Evolutionary conservation across 768 basidiomycete species (phyloP).

Genomic region (Coprinopsis strossmayeri): DNA sequence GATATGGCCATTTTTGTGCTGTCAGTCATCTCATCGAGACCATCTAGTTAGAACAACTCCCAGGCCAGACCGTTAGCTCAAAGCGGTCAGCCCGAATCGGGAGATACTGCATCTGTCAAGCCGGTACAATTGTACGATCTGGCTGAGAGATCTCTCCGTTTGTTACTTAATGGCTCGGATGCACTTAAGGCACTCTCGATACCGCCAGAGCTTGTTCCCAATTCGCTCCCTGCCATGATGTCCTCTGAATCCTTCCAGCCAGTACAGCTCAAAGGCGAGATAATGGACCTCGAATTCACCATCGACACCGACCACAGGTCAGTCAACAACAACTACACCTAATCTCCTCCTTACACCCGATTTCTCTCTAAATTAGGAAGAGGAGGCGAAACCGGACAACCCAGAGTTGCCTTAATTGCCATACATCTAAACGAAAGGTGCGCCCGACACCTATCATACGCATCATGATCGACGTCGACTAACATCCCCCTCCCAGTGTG

Average conservation of each 20-base stretch:
- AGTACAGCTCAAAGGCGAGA: conserved; percentile 66
- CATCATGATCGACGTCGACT: conserved; percentile 12
- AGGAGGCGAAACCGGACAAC: conserved; percentile 89
- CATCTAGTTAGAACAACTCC: conserved; percentile 12
- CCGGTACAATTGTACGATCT: conserved; percentile 39
- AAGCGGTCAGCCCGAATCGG: conserved; percentile 21
- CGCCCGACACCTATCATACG: conserved; percentile 2
- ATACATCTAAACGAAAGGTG: conserved; percentile 92
- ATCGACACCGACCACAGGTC: conserved; percentile 65
- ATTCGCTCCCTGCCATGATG: conserved; percentile 46
- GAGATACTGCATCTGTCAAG: conserved; percentile 31
- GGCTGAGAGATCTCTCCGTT: conserved; percentile 25
- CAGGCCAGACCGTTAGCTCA: conserved; percentile 12
- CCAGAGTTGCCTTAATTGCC: conserved; percentile 84
- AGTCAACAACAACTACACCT: conserved; percentile 35
- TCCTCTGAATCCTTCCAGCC: conserved; percentile 48
- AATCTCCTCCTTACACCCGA: conserved; percentile 36
- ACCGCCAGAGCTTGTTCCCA: conserved; percentile 43
- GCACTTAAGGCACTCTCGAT: conserved; percentile 44
- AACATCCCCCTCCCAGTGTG: conserved; percentile 50
- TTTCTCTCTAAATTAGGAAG: conserved; percentile 55
- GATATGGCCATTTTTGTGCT: conserved; percentile 23
- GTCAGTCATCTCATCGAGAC: conserved; percentile 20
- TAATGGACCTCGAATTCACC: conserved; percentile 73
- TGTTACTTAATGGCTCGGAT: conserved; percentile 58